Conservation (phyloP, 352 stramenopile species). For the Globisporangium nodosum region DNA sequence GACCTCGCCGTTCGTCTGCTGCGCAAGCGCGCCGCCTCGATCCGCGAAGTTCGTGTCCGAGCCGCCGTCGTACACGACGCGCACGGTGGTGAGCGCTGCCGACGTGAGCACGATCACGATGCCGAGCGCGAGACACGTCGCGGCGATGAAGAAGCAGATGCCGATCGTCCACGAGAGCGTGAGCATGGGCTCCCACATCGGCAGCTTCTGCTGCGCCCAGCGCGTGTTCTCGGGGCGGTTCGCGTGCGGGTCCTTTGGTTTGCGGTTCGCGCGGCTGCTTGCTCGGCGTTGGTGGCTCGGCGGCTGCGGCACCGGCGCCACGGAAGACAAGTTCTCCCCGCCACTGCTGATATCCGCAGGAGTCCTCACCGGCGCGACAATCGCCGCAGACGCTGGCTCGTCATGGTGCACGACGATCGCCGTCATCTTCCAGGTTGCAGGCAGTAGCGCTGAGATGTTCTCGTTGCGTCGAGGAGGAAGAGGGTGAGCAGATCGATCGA, state of each 20-base stretch:
- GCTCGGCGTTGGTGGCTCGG: not conserved
- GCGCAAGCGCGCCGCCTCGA: conserved; percentile 11
- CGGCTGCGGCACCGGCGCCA: conserved; percentile 1
- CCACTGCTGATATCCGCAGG: not conserved
- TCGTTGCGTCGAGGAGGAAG: too few species aligned
- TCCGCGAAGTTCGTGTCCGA: conserved; percentile 19
- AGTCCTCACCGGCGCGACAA: conserved; percentile 5
- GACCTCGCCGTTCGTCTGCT: conserved; percentile 33
- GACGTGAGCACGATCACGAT: conserved; percentile 46
- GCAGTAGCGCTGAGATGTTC: too few species aligned
- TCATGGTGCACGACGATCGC: conserved; percentile 21
- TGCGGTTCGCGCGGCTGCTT: conserved; percentile 4
- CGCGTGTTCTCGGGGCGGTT: conserved; percentile 52
- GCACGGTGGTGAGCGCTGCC: conserved; percentile 39
- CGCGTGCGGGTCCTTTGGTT: conserved; percentile 9
- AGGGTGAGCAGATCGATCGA: too few species aligned
- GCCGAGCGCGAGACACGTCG: conserved; percentile 38
- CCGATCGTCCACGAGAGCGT: conserved; percentile 57
- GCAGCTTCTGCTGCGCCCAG: conserved; percentile 61
- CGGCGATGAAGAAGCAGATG: conserved; percentile 40
- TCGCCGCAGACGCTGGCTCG: conserved; percentile 3
- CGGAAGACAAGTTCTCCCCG: not conserved
- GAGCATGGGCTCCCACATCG: conserved; percentile 72
- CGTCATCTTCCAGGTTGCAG: not conserved
- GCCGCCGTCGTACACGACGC: conserved; percentile 57